Percentiles rank a stretch among this genome's conserved stretches.
Evolutionary conservation across 768 basidiomycete species (phyloP).

Genomic region (Podaxis sp.): DNA sequence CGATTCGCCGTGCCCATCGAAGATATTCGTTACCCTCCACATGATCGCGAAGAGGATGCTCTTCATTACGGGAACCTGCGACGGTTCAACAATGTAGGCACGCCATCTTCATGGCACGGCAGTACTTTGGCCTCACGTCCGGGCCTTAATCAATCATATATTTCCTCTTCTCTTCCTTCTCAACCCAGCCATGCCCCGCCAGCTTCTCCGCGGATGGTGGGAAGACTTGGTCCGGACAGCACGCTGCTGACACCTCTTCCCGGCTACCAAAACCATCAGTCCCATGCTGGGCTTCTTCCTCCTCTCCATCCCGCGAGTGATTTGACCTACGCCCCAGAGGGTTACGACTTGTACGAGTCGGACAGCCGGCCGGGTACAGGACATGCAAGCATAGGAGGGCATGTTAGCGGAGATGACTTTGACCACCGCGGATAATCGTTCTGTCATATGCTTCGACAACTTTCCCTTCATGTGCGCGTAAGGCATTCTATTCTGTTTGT

Average conservation of each 20-base stretch:
- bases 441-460: background rate
- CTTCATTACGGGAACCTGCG: slow-evolving; percentile 14
- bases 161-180: slow-evolving; percentile 19
- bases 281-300: slow-evolving; percentile 19
- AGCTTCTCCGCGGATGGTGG: slow-evolving; percentile 28
- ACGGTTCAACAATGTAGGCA: slow-evolving; percentile 13
- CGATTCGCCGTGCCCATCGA: slow-evolving; percentile 15
- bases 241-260: slow-evolving; percentile 72
- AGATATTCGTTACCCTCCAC: slow-evolving; percentile 15
- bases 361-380: slow-evolving; percentile 41
- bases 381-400: slow-evolving; percentile 32
- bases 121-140: slow-evolving; percentile 11
- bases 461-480: background rate
- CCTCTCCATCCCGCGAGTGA: slow-evolving; percentile 30
- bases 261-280: slow-evolving; percentile 48
- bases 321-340: slow-evolving; percentile 25
- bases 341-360: slow-evolving; percentile 39
- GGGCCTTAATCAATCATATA: slow-evolving; percentile 8
- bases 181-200: slow-evolving; percentile 26
- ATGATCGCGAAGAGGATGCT: slow-evolving; percentile 12
- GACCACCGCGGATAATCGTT: slow-evolving; percentile 18
- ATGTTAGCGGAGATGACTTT: slow-evolving; percentile 31
- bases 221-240: slow-evolving; percentile 59
- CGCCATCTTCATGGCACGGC: slow-evolving; percentile 14
- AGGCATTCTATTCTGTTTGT: background rate